phyloP scores from a whole-genome alignment of 192 early-diverging fungal species.

The Coemansia sp. region DNA sequence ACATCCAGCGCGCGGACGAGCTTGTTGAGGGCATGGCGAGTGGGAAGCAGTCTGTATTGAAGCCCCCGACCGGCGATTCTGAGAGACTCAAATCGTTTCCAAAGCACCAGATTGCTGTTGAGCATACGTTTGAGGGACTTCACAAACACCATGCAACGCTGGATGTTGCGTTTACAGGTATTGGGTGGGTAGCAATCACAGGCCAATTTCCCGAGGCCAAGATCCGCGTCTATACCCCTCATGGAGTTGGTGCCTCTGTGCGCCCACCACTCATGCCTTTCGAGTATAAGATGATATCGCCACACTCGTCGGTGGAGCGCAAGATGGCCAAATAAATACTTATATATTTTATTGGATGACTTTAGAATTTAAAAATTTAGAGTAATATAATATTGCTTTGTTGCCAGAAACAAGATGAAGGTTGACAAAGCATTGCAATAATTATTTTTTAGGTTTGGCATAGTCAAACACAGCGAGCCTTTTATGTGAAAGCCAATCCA shows the following conservation, averaged over 20 bases:
- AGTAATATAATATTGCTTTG: too few species aligned
- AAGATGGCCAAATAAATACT: constrained; percentile 42
- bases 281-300: constrained; percentile 55
- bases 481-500: background rate
- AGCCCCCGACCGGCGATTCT: constrained; percentile 46
- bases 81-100: constrained; percentile 39
- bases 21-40: constrained; percentile 37
- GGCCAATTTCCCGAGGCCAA: constrained; percentile 57
- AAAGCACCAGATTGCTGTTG: constrained; percentile 38
- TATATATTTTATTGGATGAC: background rate
- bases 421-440: background rate
- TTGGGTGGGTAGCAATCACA: constrained; percentile 65
- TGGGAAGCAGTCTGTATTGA: constrained; percentile 39
- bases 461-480: background rate
- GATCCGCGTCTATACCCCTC: constrained; percentile 57
- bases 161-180: constrained; percentile 63
- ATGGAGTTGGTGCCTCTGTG: constrained; percentile 50
- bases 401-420: background rate
- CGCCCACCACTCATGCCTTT: constrained; percentile 66
- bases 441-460: background rate
- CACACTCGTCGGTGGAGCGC: constrained; percentile 39
- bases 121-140: constrained; percentile 43
- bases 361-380: background rate
- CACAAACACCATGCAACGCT: constrained; percentile 51
- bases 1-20: constrained; percentile 50